A percentile compares a stretch with the other conserved stretches of the same genome.
phyloP scores from a whole-genome alignment of 306 rosid species.

The Citrullus colocynthis region DNA sequence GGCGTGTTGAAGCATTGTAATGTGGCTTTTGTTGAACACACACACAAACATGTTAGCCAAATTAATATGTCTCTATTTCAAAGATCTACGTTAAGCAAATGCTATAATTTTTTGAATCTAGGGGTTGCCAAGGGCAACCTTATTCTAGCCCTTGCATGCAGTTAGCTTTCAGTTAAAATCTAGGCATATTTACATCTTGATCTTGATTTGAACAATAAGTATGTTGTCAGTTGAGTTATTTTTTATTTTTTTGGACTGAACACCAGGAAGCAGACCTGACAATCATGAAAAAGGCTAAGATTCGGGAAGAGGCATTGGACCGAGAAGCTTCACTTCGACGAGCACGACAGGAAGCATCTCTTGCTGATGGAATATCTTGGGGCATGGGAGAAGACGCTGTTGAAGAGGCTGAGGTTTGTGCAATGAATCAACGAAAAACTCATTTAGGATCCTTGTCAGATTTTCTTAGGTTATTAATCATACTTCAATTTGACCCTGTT shows the following conservation, averaged over 20 bases:
- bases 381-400: constrained; percentile 98
- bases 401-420: constrained; percentile 81
- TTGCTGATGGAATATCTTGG: constrained; percentile 88
- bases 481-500: neutral
- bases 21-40: neutral
- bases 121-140: neutral
- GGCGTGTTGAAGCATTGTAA: neutral
- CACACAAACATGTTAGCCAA: neutral
- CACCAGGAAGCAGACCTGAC: constrained; percentile 56
- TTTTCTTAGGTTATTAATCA: neutral
- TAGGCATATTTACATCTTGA: neutral
- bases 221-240: neutral
- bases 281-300: constrained; percentile 40
- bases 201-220: neutral
- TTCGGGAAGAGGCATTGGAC: constrained; percentile 49
- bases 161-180: neutral
- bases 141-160: neutral
- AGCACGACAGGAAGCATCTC: constrained; percentile 65
- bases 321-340: constrained; percentile 89
- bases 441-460: neutral
- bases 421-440: neutral
- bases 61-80: neutral
- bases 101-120: neutral
- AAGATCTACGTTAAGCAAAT: neutral
- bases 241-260: neutral